Base-by-base conservation (phyloP, 768 basidiomycete species). In the Leccinum uliginosum region DNA sequence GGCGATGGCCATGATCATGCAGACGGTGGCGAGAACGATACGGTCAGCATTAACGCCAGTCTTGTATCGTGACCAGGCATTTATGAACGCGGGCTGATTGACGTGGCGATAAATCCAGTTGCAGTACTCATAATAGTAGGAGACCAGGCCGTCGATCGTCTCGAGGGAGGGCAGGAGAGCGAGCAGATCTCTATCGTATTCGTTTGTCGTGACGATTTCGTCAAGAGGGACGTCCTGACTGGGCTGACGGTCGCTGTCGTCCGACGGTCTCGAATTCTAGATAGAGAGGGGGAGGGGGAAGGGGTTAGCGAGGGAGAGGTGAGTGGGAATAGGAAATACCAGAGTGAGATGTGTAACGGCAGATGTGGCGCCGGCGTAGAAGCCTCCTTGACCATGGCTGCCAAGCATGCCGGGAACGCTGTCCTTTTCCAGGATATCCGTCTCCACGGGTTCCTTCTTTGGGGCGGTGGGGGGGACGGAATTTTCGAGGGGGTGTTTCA, bases 91-190 rank as follows among this genome's bases (percentile, higher is more conserved):
- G 2, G 73, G 55, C 53, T 84, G 79, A 69, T 90, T 86, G 57
- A 92, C 81, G 66, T 89, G 85, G 40, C 87, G 84, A 71, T 91
- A 89, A 52, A 91, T 83, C 90, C 90, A 93, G 70, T 88, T 91
- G 79, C 89, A 90, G 66, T 88, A 89, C 62, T 89, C 87, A 64
- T 91, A 91, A 71, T 93, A 92, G 72, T 84, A 86, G 49, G 73
- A 72, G 66, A 93, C 78, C 52, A 93, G 83, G 17, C 78, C 81
- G 65, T 92, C 90, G 63, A 91, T 84, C 51, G 85, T 75, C 47
- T 86, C 80, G 53, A 86, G 71, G 19, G 80, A 74, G 3, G 90
- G 90, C 3, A 93, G 79, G 55, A 80, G 71, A 4, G 78, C 75
- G 59, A 90, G 79, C 9, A 93, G 78, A 69, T 92, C 90, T 46